Conservation (phyloP, 495 filamentous ascomycete species). For the Thermothielavioides terrestris region DNA sequence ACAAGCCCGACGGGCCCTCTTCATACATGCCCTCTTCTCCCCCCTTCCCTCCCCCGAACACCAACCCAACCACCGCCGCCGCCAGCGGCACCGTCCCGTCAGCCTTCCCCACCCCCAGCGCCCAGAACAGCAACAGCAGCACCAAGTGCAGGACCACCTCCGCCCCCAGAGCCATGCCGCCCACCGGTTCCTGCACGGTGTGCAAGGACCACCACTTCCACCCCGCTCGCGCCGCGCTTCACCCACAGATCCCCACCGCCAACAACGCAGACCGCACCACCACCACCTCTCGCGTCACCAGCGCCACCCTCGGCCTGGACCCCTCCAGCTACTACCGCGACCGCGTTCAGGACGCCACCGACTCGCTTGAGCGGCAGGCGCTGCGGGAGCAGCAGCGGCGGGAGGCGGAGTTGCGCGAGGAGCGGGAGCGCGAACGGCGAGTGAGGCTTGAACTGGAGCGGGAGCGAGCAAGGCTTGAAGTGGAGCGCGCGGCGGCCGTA, state of each 20-base stretch:
- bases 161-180: too few relatives aligned
- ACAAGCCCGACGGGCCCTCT: too few relatives aligned
- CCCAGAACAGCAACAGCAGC: too few relatives aligned
- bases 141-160: too few relatives aligned
- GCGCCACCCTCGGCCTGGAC: not conserved
- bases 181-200: too few relatives aligned
- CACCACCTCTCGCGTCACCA: not conserved
- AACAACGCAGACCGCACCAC: not conserved
- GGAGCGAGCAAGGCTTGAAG: not conserved
- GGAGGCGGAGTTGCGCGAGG: not conserved
- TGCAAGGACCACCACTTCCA: not conserved
- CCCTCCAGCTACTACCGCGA: too few relatives aligned
- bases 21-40: too few relatives aligned
- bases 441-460: not conserved
- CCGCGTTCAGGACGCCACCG: not conserved
- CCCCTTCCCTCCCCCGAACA: too few relatives aligned
- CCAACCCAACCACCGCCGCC: not conserved
- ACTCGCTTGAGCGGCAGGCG: not conserved
- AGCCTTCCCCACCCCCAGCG: too few relatives aligned
- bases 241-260: not conserved
- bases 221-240: not conserved
- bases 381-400: not conserved
- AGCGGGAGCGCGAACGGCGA: not conserved
- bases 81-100: too few relatives aligned
- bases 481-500: too few relatives aligned